phyloP scores from a whole-genome alignment of 331 rosid species.

The Acacia concinna region DNA sequence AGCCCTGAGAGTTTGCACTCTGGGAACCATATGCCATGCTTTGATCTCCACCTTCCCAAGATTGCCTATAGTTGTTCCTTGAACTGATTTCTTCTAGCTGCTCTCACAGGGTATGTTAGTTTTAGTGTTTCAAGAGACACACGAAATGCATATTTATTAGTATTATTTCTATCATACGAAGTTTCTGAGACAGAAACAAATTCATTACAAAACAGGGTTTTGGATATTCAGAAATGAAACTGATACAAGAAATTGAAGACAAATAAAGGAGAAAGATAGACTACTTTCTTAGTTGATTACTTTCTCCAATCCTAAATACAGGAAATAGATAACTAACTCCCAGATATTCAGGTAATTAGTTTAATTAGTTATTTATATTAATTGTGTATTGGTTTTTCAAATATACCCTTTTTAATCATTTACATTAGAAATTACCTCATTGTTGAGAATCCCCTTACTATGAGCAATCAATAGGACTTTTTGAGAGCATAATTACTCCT shows the following conservation, averaged over 20 bases:
- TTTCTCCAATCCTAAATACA: no score
- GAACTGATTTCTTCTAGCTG: conserved; percentile 83
- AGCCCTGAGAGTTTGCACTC: conserved; percentile 73
- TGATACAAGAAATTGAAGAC: neutral
- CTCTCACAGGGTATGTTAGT: neutral
- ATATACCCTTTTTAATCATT: no score
- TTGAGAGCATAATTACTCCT: no score
- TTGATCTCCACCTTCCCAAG: conserved; percentile 83
- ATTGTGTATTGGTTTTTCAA: neutral
- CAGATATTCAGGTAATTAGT: no score
- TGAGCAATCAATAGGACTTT: neutral
- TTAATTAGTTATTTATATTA: no score
- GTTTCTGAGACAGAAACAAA: neutral
- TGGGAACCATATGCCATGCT: conserved; percentile 61
- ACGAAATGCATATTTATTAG: neutral
- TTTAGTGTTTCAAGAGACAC: neutral
- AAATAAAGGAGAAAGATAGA: neutral
- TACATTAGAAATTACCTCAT: no score
- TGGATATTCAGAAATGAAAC: neutral
- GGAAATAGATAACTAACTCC: no score
- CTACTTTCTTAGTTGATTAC: no score
- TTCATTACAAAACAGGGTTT: neutral
- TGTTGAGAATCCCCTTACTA: no score
- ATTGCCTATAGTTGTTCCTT: conserved; percentile 59
- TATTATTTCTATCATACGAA: neutral